Evolutionary conservation across 2,329 filamentous ascomycete species (phyloP).

Genomic region (Atkinsonella hypoxylon): DNA sequence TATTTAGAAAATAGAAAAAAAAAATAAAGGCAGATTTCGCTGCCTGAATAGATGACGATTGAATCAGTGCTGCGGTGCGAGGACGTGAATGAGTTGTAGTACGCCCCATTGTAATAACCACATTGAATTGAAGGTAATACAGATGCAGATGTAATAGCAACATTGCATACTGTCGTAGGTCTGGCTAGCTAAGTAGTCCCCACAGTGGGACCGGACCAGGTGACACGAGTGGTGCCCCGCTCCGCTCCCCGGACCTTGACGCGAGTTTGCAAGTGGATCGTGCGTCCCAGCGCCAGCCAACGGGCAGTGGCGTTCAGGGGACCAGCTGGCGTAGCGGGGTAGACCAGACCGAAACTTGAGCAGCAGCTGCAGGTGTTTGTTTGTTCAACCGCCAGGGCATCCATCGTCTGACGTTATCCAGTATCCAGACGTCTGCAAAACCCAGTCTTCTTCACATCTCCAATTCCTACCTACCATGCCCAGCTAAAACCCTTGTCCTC

Average conservation of each 20-base stretch:
- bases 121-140: too few species aligned
- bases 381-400: too few species aligned
- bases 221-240: background rate
- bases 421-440: background rate
- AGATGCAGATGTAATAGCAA: too few species aligned
- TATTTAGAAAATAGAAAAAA: slow-evolving; percentile 8
- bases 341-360: slow-evolving; percentile 1
- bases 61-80: slow-evolving; percentile 22
- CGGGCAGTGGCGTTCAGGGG: background rate
- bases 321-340: background rate
- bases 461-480: background rate
- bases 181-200: too few species aligned
- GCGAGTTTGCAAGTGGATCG: background rate
- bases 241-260: background rate
- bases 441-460: background rate
- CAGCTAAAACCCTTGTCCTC: background rate
- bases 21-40: background rate
- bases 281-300: background rate
- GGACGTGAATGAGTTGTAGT: background rate
- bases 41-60: slow-evolving; percentile 34
- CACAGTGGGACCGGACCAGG: background rate
- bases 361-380: background rate
- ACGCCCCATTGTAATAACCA: too few species aligned
- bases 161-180: too few species aligned
- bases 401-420: too few species aligned